Conservation (phyloP, 2,329 filamentous ascomycete species). For the Venturia effusa region DNA sequence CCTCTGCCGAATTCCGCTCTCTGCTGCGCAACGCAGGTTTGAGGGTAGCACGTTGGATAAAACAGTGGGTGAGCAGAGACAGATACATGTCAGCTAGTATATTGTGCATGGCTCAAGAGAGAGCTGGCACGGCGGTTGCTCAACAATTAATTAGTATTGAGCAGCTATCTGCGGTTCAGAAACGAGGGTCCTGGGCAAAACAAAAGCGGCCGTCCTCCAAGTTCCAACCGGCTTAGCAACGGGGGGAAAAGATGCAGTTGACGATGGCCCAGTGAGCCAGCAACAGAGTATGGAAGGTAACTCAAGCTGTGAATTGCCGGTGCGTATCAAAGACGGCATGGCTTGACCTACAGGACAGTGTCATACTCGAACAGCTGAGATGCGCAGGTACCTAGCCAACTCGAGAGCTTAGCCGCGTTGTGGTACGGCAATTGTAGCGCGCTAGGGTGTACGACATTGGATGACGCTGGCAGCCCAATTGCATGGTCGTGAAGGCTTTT, state of each 20-base stretch:
- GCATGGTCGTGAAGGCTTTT: slow-evolving; percentile 3
- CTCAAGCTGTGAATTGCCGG: no score
- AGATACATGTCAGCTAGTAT: background rate
- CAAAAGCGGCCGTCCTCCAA: background rate
- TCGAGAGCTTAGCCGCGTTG: background rate
- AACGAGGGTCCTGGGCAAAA: background rate
- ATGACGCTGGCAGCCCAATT: background rate
- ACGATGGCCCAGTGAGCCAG: no score
- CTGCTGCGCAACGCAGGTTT: background rate
- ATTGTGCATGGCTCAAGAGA: background rate
- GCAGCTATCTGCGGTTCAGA: background rate
- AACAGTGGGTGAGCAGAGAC: background rate
- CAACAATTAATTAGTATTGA: background rate
- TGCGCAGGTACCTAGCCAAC: background rate
- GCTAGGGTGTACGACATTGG: background rate
- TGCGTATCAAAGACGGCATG: background rate
- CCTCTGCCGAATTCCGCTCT: background rate
- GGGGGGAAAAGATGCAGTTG: no score
- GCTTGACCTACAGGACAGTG: background rate
- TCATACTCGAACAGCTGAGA: background rate
- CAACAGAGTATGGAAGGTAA: no score
- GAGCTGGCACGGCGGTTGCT: background rate
- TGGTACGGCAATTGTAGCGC: background rate
- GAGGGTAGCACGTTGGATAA: background rate
- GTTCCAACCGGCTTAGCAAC: no score